Base-by-base conservation (phyloP, 2,329 filamentous ascomycete species). In the Alternaria sp. region DNA sequence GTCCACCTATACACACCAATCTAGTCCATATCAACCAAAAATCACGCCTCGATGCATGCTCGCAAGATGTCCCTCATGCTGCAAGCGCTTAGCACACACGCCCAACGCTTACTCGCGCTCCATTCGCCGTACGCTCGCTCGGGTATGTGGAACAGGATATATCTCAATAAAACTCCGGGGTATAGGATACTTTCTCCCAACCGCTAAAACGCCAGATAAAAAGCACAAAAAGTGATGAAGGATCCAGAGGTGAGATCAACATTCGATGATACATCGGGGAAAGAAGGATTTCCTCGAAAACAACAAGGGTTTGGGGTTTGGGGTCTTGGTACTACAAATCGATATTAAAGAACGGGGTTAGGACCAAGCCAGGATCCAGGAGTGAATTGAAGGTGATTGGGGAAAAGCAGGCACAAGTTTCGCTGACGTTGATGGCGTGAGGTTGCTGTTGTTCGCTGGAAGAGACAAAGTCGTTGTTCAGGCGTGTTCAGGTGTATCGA, bases 181-280 rank as follows among this genome's bases (percentile, higher is more conserved):
- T 72, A 72, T 72, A 71, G 67, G 63, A 72, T 71, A 65, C 64
- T 63, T 51, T 64, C 59, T 66, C 63, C 67, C 55, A 64, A 58
- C 62, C 62, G 38, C 51, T 54, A 59, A 46, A 64, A 66, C 67
- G 59, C 67, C 65, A 55, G 26, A 41, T 22, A 41, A 36, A 63
- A 36, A 30, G 46, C 42, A 62, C 42, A 48, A 55, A 57, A 56
- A 9, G 44, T 48, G 47, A 60, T 47, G 16, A 36, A 26, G 20
- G 53, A 51, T 57, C 47, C 46, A 57, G 57, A 60, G 57, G 41
- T 60, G 57, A 60, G 57, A 60, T 57, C 53, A 16, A 55, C 39
- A 20, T 18, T 59, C 38, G 46, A 56, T 60, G 41, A 42, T 51
- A 51, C 57, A 52, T 60, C 47, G n/a, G 34, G 18, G 51, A n/a